Base-by-base conservation (phyloP, 768 basidiomycete species). In the Boletus edulis region DNA sequence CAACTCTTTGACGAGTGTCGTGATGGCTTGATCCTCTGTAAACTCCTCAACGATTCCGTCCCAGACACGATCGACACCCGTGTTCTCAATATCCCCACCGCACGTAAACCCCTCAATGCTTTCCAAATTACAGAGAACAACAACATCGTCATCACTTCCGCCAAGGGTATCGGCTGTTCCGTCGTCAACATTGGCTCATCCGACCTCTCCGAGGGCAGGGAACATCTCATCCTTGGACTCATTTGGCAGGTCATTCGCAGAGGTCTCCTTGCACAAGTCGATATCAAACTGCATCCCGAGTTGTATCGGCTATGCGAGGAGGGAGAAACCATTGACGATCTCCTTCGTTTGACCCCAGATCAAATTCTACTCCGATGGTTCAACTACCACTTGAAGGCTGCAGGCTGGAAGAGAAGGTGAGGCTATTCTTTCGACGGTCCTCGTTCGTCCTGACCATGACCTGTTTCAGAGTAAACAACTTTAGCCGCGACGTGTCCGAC, bases 61-160 rank as follows among this genome's bases (percentile, higher is more conserved):
- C 96, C 97, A 12, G 96, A 98, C 73, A 99, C 97, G 7, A 99
- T 99, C 75, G 96, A 98, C 75, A 90, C 85, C 57, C 96, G 97
- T 80, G 97, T 99, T 8, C 80, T 99, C 62, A 98, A 99, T 79
- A 96, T 89, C 71, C 84, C 94, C 0, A 79, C 80, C 4, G 61
- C 81, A 3, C 82, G 84, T 38, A 96, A 94, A 74, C 83, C 90
- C 0, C 80, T 99, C 45, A 99, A 99, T 68, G 92, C 93, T 0
- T 99, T 99, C 83, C 94, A 99, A 67, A 98, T 98, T 65, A 98
- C 97, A 0, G 97, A 99, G 72, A 98, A 98, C 78, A 98, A 99
- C 80, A 99, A 98, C 73, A 97, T 99, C 67, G 96, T 98, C 67
- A 97, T 99, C 73, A 89, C 92, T 13, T 98, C 97, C 24, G 86